Percentiles rank a stretch among this genome's conserved stretches.
These are phyloP conservation scores for Massariosphaeria phaeospora DNA, from an alignment of 495 filamentous ascomycete genomes.

Conservation along the genomic window DNA sequence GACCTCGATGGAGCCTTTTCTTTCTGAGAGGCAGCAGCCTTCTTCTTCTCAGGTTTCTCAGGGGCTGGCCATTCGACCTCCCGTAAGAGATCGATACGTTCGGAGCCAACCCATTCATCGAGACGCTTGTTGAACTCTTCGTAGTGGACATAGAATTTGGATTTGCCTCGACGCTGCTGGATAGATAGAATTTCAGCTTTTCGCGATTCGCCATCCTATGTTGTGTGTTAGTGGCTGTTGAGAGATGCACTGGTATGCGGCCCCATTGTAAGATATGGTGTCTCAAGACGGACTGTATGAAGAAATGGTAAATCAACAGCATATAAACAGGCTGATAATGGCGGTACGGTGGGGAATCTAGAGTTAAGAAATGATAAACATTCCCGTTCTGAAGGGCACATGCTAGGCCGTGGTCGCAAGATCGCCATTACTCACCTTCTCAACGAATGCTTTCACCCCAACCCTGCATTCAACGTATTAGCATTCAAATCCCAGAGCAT, in stretches of 20 bases:
- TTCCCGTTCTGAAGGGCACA: too few relatives aligned
- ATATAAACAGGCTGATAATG: too few relatives aligned
- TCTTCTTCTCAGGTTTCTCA: conserved; percentile 40
- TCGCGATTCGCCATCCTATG: conserved; percentile 73
- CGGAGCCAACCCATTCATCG: conserved; percentile 86
- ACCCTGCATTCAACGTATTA: conserved; percentile 48
- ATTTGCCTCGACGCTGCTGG: conserved; percentile 70
- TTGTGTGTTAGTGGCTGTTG: conserved; percentile 1
- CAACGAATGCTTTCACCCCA: conserved; percentile 67
- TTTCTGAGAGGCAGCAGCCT: conserved; percentile 28
- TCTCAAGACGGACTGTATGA: background rate
- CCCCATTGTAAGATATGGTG: background rate
- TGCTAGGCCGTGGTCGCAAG: too few relatives aligned
- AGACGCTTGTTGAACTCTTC: conserved; percentile 99
- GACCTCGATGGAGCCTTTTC: conserved; percentile 39
- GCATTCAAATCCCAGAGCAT: conserved; percentile 2
- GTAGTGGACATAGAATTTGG: conserved; percentile 69
- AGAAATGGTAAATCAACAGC: background rate
- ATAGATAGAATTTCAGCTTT: conserved; percentile 93
- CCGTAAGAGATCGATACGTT: conserved; percentile 72
- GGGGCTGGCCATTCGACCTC: conserved; percentile 76
- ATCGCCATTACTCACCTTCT: conserved; percentile 56
- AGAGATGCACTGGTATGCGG: background rate
- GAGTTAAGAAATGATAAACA: too few relatives aligned
- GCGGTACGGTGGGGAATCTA: too few relatives aligned